These are phyloP conservation scores for Ballota nigra DNA, from an alignment of 257 asterid genomes.

Conservation along the genomic window DNA sequence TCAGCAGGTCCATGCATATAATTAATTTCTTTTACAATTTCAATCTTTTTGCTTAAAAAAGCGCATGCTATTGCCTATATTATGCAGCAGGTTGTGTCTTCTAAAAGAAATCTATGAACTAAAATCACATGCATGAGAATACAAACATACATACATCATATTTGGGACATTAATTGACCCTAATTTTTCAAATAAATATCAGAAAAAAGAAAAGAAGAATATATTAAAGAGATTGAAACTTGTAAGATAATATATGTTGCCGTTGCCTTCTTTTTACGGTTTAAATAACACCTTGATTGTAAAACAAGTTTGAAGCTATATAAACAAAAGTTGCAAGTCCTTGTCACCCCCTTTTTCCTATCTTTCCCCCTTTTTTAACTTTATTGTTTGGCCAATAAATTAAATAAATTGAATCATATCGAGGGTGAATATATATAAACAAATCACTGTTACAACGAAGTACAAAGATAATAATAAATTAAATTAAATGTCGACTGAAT, in stretches of 20 bases:
- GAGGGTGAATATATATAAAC: too few species aligned
- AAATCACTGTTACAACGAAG: too few species aligned
- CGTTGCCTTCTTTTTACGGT: conserved; percentile 29
- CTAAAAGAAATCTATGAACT: not conserved
- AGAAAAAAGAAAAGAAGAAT: not conserved
- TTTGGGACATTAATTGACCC: not conserved
- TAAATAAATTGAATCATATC: not conserved
- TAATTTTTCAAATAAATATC: not conserved
- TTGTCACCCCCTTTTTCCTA: conserved; percentile 23
- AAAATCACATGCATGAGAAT: not conserved
- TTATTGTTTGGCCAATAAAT: not conserved
- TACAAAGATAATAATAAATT: too few species aligned
- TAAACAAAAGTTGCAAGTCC: conserved; percentile 25
- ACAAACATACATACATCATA: not conserved
- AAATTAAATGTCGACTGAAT: too few species aligned
- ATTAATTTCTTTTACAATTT: not conserved
- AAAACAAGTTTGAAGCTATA: conserved; percentile 33
- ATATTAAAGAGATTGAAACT: not conserved
- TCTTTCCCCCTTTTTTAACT: not conserved
- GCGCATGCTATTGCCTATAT: not conserved
- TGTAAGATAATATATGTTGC: not conserved
- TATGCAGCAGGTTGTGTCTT: not conserved
- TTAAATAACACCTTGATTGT: conserved; percentile 34
- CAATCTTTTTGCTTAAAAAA: not conserved
- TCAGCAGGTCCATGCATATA: too few species aligned